A percentile compares a stretch with the other conserved stretches of the same genome.
Evolutionary conservation across 352 stramenopile species (phyloP).

Genomic region (Phytopythium kandeliae): DNA sequence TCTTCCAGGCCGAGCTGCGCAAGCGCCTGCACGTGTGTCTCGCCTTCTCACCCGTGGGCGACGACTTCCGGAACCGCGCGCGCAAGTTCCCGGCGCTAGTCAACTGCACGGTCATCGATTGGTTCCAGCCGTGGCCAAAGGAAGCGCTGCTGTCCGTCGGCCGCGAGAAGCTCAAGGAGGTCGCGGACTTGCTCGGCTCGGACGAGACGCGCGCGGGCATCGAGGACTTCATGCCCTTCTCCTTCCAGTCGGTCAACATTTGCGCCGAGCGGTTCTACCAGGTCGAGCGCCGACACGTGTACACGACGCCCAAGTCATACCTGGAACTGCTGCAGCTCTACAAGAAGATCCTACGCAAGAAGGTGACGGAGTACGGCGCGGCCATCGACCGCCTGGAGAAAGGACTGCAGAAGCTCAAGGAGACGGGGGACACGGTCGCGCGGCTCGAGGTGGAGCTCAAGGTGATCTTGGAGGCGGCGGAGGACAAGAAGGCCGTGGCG

Average conservation of each 20-base stretch:
- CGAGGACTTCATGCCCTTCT: slow-evolving; percentile 95
- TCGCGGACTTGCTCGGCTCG: slow-evolving; percentile 74
- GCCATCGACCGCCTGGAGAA: slow-evolving; percentile 91
- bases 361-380: slow-evolving; percentile 83
- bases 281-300: slow-evolving; percentile 90
- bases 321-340: slow-evolving; percentile 93
- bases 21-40: slow-evolving; percentile 94
- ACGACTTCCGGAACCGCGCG: slow-evolving; percentile 92
- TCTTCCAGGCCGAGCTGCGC: slow-evolving; percentile 93
- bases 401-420: slow-evolving; percentile 90
- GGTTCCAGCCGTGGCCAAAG: slow-evolving; percentile 93
- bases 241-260: slow-evolving; percentile 92
- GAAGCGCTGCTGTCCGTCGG: slow-evolving; percentile 92
- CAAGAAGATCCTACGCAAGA: slow-evolving; percentile 91
- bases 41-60: slow-evolving; percentile 93
- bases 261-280: slow-evolving; percentile 88
- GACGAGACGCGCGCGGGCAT: slow-evolving; percentile 82
- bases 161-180: slow-evolving; percentile 83
- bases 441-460: slow-evolving; percentile 93
- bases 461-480: slow-evolving; percentile 92
- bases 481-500: slow-evolving; percentile 93
- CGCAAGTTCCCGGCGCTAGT: slow-evolving; percentile 95
- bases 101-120: slow-evolving; percentile 95
- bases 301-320: slow-evolving; percentile 96
- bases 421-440: slow-evolving; percentile 91